Conservation (phyloP, 2,329 filamentous ascomycete species). For the Trichoderma sp. region DNA sequence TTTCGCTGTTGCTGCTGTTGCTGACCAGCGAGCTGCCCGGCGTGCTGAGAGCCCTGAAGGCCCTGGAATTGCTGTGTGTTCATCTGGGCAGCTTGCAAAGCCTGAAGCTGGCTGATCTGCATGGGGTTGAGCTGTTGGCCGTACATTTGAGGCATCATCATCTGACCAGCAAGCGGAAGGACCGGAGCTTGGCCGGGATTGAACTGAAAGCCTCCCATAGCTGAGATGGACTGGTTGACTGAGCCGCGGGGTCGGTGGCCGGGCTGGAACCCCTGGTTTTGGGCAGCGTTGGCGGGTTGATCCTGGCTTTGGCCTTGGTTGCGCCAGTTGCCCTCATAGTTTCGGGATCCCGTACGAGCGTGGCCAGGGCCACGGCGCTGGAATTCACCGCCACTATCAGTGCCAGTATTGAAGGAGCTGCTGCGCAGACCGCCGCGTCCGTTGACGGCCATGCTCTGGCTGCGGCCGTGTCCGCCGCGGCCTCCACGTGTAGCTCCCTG, state of each 20-base stretch:
- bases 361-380: slow-evolving; percentile 76
- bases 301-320: slow-evolving; percentile 70
- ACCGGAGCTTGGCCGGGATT: slow-evolving; percentile 76
- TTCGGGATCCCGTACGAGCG: slow-evolving; percentile 77
- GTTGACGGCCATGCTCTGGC: slow-evolving; percentile 86
- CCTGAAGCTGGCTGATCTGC: slow-evolving; percentile 86
- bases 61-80: slow-evolving; percentile 71
- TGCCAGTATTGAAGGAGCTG: slow-evolving; percentile 51
- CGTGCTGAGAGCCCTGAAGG: slow-evolving; percentile 69
- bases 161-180: slow-evolving; percentile 80
- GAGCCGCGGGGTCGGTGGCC: slow-evolving; percentile 85
- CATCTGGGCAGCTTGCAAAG: slow-evolving; percentile 85
- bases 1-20: slow-evolving; percentile 89
- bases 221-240: slow-evolving; percentile 80
- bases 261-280: slow-evolving; percentile 77
- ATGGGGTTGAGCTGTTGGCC: slow-evolving; percentile 85
- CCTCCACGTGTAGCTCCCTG: slow-evolving; percentile 50
- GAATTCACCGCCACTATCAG: slow-evolving; percentile 54
- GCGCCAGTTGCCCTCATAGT: slow-evolving; percentile 98
- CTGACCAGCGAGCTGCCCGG: slow-evolving; percentile 61
- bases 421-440: slow-evolving; percentile 71
- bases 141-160: slow-evolving; percentile 83
- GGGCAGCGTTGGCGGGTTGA: slow-evolving; percentile 45
- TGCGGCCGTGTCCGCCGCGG: slow-evolving; percentile 65
- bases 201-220: slow-evolving; percentile 85